A percentile compares a stretch with the other conserved stretches of the same genome.
These are phyloP conservation scores for Trypanosoma lewisi DNA, from an alignment of 208 protist species.

Conservation along the genomic window DNA sequence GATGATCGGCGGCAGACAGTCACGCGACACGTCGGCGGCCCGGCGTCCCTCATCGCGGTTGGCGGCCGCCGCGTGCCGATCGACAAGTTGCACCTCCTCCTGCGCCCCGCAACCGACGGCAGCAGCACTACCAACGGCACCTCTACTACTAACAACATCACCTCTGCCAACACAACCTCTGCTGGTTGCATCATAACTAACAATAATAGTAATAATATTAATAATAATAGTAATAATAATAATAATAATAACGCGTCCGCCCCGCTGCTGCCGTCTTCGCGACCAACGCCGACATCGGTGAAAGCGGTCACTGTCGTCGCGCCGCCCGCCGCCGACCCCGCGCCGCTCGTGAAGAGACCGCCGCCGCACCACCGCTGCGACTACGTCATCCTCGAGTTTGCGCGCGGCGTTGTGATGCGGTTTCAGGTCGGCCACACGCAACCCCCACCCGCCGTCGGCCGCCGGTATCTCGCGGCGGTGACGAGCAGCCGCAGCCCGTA, in stretches of 20 bases:
- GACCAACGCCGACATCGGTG: conserved; percentile 31
- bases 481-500: conserved; percentile 38
- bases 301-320: conserved; percentile 8
- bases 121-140: background rate
- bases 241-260: too few relatives aligned
- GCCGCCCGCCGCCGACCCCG: background rate
- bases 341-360: background rate
- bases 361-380: conserved; percentile 7
- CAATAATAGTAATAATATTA: too few relatives aligned
- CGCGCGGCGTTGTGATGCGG: conserved; percentile 44
- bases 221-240: too few relatives aligned
- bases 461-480: conserved; percentile 45
- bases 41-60: conserved; percentile 62
- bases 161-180: too few relatives aligned
- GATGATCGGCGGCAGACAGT: conserved; percentile 13
- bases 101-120: conserved; percentile 11
- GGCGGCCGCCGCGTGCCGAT: conserved; percentile 75
- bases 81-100: conserved; percentile 69
- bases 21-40: conserved; percentile 36
- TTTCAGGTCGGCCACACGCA: conserved; percentile 29
- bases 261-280: conserved; percentile 46
- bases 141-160: background rate
- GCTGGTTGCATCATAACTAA: too few relatives aligned
- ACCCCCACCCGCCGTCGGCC: conserved; percentile 25
- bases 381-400: conserved; percentile 42